A percentile compares a stretch with the other conserved stretches of the same genome.
phyloP scores from a whole-genome alignment of 257 asterid genomes.

The Phtheirospermum japonicum region DNA sequence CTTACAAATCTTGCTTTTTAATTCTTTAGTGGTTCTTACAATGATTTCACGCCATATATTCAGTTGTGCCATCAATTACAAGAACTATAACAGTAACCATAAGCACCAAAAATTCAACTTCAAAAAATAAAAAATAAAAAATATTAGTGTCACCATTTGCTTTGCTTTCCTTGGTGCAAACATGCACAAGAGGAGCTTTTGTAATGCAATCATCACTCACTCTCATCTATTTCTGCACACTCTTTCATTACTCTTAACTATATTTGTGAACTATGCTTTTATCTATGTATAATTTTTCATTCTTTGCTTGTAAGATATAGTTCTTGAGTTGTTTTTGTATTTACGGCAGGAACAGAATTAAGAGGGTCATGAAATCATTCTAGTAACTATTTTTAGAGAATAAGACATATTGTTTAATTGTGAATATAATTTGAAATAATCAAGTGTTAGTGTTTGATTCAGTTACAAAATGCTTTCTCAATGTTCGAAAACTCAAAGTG shows the following conservation, averaged over 20 bases:
- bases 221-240: neutral
- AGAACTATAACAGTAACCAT: slow-evolving; percentile 12
- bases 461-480: too few species aligned
- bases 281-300: too few species aligned
- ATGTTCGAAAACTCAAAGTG: too few species aligned
- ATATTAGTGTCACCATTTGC: too few species aligned
- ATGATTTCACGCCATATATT: slow-evolving; percentile 23
- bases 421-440: too few species aligned
- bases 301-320: too few species aligned
- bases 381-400: too few species aligned
- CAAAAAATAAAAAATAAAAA: neutral
- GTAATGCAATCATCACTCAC: slow-evolving; percentile 9
- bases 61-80: slow-evolving; percentile 19
- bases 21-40: slow-evolving; percentile 3
- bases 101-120: neutral
- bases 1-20: slow-evolving; percentile 2
- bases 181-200: slow-evolving; percentile 12
- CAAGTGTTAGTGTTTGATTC: too few species aligned
- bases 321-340: too few species aligned
- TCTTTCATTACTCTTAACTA: neutral
- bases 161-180: neutral
- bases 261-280: neutral
- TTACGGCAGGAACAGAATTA: too few species aligned
- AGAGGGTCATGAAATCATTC: too few species aligned
- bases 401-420: too few species aligned